phyloP scores from a whole-genome alignment of 2,329 filamentous ascomycete species.

The Exophiala alcalophila region DNA sequence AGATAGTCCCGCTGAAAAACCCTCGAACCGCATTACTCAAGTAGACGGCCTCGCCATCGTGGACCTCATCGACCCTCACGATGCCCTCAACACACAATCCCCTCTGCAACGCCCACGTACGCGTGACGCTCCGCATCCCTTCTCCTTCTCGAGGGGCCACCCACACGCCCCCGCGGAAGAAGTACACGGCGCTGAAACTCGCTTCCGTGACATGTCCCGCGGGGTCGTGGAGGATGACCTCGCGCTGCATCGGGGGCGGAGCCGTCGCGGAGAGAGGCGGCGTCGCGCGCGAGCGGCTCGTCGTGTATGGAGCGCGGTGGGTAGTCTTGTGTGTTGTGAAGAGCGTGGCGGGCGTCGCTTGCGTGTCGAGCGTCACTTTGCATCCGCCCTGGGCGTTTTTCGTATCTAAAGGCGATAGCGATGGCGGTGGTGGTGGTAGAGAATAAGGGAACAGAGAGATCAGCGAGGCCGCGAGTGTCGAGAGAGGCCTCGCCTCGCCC shows the following conservation, averaged over 20 bases:
- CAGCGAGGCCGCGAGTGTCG: not conserved
- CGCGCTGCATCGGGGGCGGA: constrained; percentile 49
- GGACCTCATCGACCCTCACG: constrained; percentile 46
- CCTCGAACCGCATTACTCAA: constrained; percentile 84
- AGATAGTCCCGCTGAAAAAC: constrained; percentile 52
- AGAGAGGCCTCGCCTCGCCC: constrained; percentile 4
- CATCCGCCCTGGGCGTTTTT: too few species aligned
- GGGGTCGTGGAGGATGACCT: constrained; percentile 72
- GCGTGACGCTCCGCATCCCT: constrained; percentile 77
- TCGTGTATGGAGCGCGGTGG: constrained; percentile 66
- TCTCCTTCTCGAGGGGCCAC: constrained; percentile 75
- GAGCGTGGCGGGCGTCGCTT: constrained; percentile 52
- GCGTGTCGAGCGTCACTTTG: constrained; percentile 41
- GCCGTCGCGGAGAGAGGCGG: constrained; percentile 43
- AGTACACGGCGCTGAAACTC: constrained; percentile 77
- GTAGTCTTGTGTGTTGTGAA: constrained; percentile 88
- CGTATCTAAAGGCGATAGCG: too few species aligned
- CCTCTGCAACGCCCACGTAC: constrained; percentile 75
- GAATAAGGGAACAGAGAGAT: constrained; percentile 1
- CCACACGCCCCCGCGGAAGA: constrained; percentile 68
- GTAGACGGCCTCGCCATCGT: constrained; percentile 76
- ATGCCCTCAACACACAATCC: constrained; percentile 65
- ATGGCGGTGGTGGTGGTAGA: not conserved
- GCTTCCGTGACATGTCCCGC: constrained; percentile 76
- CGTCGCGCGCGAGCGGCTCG: constrained; percentile 60